Conservation (phyloP, 129 eudicot species). For the Escallonia rubra region DNA sequence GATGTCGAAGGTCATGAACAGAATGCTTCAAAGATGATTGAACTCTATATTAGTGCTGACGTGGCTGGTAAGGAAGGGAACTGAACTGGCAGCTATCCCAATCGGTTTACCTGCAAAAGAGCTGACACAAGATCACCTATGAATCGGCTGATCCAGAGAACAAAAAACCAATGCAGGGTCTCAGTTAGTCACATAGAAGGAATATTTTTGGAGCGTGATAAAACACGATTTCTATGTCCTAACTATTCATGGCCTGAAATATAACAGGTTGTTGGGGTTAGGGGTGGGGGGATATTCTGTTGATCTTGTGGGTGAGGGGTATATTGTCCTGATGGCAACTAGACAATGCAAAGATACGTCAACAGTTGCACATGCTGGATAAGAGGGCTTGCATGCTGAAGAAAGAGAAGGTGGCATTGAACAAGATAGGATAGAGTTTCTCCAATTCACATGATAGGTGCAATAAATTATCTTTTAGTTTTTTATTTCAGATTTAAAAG, state of each 20-base stretch:
- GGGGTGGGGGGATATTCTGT: background rate
- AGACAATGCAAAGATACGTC: background rate
- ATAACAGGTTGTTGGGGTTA: background rate
- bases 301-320: background rate
- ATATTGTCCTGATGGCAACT: background rate
- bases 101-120: background rate
- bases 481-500: background rate
- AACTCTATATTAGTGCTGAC: too few species aligned
- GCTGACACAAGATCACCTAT: background rate
- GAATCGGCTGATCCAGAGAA: slow-evolving; percentile 3
- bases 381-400: background rate
- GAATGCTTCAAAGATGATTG: background rate
- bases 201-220: background rate
- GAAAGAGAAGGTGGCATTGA: background rate
- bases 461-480: background rate
- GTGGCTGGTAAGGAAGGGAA: background rate
- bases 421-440: background rate
- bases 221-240: background rate
- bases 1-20: background rate
- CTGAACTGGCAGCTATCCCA: background rate
- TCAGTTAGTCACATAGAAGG: background rate
- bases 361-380: background rate
- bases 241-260: background rate
- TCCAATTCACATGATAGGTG: background rate
- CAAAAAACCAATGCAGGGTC: background rate